These are phyloP conservation scores for Colletotrichum chrysophilum DNA, from an alignment of 2,329 filamentous ascomycete genomes.

Conservation along the genomic window DNA sequence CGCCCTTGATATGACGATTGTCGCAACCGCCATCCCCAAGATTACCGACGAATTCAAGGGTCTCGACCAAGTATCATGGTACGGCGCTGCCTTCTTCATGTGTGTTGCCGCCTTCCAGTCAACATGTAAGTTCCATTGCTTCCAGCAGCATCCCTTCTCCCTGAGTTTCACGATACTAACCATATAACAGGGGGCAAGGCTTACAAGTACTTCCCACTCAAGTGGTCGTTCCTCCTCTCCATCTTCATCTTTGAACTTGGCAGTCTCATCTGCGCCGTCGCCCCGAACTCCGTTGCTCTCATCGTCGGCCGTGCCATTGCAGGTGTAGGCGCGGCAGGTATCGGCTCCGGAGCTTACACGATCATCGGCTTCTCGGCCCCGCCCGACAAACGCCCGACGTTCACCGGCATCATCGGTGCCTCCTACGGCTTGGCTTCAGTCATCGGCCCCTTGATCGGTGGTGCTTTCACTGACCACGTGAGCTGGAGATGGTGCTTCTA, in stretches of 20 bases:
- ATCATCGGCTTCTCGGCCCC: slow-evolving; percentile 51
- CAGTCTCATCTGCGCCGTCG: slow-evolving; percentile 54
- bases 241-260: slow-evolving; percentile 61
- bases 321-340: slow-evolving; percentile 51
- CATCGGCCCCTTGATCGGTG: slow-evolving; percentile 40
- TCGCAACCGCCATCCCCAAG: slow-evolving; percentile 62
- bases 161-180: slow-evolving; percentile 24
- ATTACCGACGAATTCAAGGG: slow-evolving; percentile 59
- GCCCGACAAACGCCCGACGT: slow-evolving; percentile 38
- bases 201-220: slow-evolving; percentile 58
- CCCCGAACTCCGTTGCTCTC: slow-evolving; percentile 51
- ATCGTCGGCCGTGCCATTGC: slow-evolving; percentile 58
- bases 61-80: slow-evolving; percentile 63
- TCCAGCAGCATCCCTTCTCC: not conserved
- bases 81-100: slow-evolving; percentile 60
- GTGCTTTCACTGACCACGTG: slow-evolving; percentile 41
- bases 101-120: slow-evolving; percentile 50
- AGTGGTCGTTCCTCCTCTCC: slow-evolving; percentile 50
- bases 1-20: slow-evolving; percentile 57
- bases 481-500: slow-evolving; percentile 47
- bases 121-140: slow-evolving; percentile 30
- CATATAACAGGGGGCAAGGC: slow-evolving; percentile 46
- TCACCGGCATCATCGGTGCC: slow-evolving; percentile 42
- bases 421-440: slow-evolving; percentile 40
- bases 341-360: slow-evolving; percentile 51